Conservation (phyloP, 2,329 filamentous ascomycete species). For the Fusarium lateritium region DNA sequence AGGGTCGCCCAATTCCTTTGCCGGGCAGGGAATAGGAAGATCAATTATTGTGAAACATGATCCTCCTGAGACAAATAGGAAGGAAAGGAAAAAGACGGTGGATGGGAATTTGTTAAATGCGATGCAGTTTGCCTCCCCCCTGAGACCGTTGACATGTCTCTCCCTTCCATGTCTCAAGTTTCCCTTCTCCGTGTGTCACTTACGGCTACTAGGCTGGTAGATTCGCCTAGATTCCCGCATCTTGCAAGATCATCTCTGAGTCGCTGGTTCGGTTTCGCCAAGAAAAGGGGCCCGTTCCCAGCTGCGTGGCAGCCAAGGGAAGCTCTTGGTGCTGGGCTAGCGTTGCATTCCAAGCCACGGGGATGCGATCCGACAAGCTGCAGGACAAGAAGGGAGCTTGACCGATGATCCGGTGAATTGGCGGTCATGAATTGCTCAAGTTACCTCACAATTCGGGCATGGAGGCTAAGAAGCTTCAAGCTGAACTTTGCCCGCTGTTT, state of each 20-base stretch:
- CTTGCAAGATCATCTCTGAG: constrained; percentile 20
- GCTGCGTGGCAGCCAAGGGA: constrained; percentile 18
- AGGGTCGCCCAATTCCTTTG: constrained; percentile 22
- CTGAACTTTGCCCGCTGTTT: constrained; percentile 24
- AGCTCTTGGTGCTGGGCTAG: constrained; percentile 16
- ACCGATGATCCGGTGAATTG: constrained; percentile 27
- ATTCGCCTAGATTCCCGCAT: constrained; percentile 42
- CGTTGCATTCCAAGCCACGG: constrained; percentile 35
- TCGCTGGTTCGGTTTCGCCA: constrained; percentile 14
- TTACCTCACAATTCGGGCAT: constrained; percentile 1
- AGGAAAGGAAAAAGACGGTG: constrained; percentile 9
- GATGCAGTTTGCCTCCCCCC: constrained; percentile 6
- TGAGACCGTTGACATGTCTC: constrained; percentile 39
- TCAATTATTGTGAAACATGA: constrained; percentile 30
- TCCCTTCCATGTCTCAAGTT: constrained; percentile 36
- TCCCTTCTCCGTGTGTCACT: constrained; percentile 17
- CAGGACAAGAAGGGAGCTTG: constrained; percentile 24
- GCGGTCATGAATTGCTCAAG: constrained; percentile 17
- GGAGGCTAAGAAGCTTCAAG: constrained; percentile 32
- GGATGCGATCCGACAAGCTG: constrained; percentile 29
- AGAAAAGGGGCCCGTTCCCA: constrained; percentile 23
- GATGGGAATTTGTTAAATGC: constrained; percentile 8
- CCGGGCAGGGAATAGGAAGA: constrained; percentile 25
- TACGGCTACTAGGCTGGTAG: constrained; percentile 28
- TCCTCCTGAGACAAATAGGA: constrained; percentile 28